These are phyloP conservation scores for Babjeviella inositovora DNA, from an alignment of 805 yeast species.

Conservation along the genomic window DNA sequence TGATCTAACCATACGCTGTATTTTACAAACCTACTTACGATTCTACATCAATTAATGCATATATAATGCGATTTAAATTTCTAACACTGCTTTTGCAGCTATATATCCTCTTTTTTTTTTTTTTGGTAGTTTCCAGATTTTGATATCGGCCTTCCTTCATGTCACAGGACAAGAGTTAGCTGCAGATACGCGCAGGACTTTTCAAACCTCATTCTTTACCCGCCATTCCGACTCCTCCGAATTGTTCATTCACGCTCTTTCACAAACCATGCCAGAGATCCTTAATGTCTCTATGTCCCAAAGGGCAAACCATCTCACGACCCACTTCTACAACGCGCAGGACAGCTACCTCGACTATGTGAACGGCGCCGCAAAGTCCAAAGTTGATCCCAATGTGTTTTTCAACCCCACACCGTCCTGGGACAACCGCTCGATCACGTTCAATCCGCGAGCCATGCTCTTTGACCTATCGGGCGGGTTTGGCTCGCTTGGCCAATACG, in stretches of 20 bases:
- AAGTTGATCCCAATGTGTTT: slow-evolving; percentile 27
- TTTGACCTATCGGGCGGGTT: slow-evolving; percentile 72
- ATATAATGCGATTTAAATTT: no score
- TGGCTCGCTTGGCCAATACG: slow-evolving; percentile 48
- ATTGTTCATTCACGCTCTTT: slow-evolving; percentile 1
- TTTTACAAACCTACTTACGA: no score
- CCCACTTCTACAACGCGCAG: slow-evolving; percentile 74
- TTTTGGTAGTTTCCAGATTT: no score
- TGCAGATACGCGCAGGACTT: no score
- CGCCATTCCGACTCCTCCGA: slow-evolving; percentile 1
- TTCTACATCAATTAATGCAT: no score
- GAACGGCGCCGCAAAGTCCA: slow-evolving; percentile 7
- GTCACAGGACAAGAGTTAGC: no score
- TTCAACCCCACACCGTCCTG: slow-evolving; percentile 21
- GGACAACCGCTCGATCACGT: slow-evolving; percentile 31
- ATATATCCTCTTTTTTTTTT: no score
- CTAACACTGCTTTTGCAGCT: no score
- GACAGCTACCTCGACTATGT: slow-evolving; percentile 47
- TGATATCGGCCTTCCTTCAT: no score
- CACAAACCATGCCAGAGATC: slow-evolving; percentile 50
- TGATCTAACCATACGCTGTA: no score
- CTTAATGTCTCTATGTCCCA: slow-evolving; percentile 64
- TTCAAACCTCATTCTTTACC: slow-evolving; percentile 2
- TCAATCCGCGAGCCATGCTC: slow-evolving; percentile 67
- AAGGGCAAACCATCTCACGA: slow-evolving; percentile 52